Percentiles rank a stretch among this genome's conserved stretches.
These are phyloP conservation scores for Puccinia hordei DNA, from an alignment of 1,284 basidiomycete species.

Conservation along the genomic window DNA sequence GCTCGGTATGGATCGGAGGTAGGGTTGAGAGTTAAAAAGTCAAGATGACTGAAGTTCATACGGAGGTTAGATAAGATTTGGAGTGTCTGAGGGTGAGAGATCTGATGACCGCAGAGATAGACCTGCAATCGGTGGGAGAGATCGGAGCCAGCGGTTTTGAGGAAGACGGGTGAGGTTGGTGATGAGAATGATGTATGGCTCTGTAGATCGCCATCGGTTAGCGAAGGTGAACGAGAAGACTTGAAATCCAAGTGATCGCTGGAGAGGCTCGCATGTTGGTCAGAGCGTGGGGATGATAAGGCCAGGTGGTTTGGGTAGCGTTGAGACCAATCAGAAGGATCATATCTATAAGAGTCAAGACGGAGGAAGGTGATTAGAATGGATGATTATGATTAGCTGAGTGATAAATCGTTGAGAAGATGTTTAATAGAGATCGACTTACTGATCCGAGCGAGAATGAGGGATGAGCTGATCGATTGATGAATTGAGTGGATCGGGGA, in stretches of 20 bases:
- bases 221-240: neutral
- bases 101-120: constrained; percentile 20
- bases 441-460: neutral
- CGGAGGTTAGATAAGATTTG: constrained; percentile 23
- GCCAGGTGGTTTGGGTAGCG: neutral
- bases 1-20: neutral
- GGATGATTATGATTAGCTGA: too few species aligned
- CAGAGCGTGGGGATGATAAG: constrained; percentile 1
- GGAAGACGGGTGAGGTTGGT: neutral
- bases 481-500: constrained; percentile 33
- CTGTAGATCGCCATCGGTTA: constrained; percentile 7
- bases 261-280: constrained; percentile 13
- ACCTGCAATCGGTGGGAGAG: constrained; percentile 13
- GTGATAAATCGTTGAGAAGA: too few species aligned
- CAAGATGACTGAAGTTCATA: constrained; percentile 10
- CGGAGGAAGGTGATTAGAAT: too few species aligned
- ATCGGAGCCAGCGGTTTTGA: neutral
- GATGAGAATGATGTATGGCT: neutral
- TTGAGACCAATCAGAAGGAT: neutral
- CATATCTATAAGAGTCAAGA: neutral
- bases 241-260: constrained; percentile 7
- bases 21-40: neutral
- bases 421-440: neutral
- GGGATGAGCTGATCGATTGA: constrained; percentile 12
- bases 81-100: constrained; percentile 1